A percentile compares a stretch with the other conserved stretches of the same genome.
These are phyloP conservation scores for Escovopsis weberi DNA, from an alignment of 2,329 filamentous ascomycete species.

Conservation along the genomic window DNA sequence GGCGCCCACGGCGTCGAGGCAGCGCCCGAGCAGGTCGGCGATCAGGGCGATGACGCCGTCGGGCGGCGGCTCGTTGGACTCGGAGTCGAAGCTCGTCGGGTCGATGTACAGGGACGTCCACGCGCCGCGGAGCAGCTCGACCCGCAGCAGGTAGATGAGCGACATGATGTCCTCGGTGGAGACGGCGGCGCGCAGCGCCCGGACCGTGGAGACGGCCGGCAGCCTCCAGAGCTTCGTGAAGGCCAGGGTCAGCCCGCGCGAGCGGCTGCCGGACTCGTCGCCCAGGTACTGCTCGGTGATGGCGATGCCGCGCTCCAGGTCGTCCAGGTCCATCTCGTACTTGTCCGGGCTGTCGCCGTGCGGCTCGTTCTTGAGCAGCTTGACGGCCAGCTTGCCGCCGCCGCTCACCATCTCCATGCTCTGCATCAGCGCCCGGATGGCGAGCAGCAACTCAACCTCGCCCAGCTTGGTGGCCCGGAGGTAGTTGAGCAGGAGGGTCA, in stretches of 20 bases:
- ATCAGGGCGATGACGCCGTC: slow-evolving; percentile 58
- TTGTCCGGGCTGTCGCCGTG: slow-evolving; percentile 14
- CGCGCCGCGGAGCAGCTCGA: slow-evolving; percentile 58
- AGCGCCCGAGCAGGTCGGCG: slow-evolving; percentile 55
- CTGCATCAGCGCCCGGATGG: slow-evolving; percentile 51
- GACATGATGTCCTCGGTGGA: slow-evolving; percentile 54
- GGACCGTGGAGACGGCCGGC: slow-evolving; percentile 43
- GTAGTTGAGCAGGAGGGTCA: slow-evolving; percentile 51
- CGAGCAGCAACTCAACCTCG: slow-evolving; percentile 49
- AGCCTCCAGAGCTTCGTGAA: slow-evolving; percentile 57
- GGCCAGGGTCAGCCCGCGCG: slow-evolving; percentile 49
- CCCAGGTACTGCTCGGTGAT: slow-evolving; percentile 54
- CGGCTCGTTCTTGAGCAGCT: slow-evolving; percentile 17
- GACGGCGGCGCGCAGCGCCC: slow-evolving; percentile 48
- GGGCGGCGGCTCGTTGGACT: slow-evolving; percentile 32
- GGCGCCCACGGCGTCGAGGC: slow-evolving; percentile 60
- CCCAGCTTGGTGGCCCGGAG: slow-evolving; percentile 51
- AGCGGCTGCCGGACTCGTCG: slow-evolving; percentile 47
- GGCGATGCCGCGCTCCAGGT: slow-evolving; percentile 50
- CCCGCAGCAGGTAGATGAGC: slow-evolving; percentile 56
- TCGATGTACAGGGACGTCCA: slow-evolving; percentile 65
- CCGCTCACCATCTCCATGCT: slow-evolving; percentile 48
- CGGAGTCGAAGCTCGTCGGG: slow-evolving; percentile 30
- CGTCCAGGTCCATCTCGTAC: slow-evolving; percentile 41
- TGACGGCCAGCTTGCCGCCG: slow-evolving; percentile 13